A percentile compares a stretch with the other conserved stretches of the same genome.
Evolutionary conservation across 345 rosid genomes (phyloP).

Genomic region (Mangifera indica): DNA sequence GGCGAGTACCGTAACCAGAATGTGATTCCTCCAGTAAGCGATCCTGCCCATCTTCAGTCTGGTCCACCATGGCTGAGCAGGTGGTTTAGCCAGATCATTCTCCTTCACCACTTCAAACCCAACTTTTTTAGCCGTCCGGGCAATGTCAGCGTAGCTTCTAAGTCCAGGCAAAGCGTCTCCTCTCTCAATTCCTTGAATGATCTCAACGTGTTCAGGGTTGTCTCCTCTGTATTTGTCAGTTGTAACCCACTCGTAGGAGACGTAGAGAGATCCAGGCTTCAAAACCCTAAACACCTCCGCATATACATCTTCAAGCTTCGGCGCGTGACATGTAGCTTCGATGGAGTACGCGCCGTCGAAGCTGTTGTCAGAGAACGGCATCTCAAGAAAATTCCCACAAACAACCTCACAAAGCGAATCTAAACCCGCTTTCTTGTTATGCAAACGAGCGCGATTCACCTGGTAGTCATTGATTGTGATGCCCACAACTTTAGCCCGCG

Average conservation of each 20-base stretch:
- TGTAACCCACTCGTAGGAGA: constrained; percentile 95
- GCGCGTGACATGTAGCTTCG: constrained; percentile 99
- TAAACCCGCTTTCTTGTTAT: constrained; percentile 85
- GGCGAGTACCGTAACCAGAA: constrained; percentile 65
- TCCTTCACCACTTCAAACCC: constrained; percentile 86
- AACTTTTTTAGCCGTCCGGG: constrained; percentile 59
- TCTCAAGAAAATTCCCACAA: constrained; percentile 82
- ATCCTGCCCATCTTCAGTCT: constrained; percentile 82
- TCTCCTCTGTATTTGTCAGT: constrained; percentile 56
- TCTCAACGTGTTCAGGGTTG: constrained; percentile 57
- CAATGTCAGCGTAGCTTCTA: constrained; percentile 56
- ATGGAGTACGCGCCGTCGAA: constrained; percentile 98
- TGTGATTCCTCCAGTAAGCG: constrained; percentile 95
- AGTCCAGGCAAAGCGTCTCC: constrained; percentile 91
- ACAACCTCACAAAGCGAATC: constrained; percentile 81
- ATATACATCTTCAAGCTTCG: constrained; percentile 80
- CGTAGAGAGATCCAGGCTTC: constrained; percentile 77
- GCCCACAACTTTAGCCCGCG: constrained; percentile 77
- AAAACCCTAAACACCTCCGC: constrained; percentile 74
- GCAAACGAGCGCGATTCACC: constrained; percentile 75
- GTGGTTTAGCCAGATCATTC: constrained; percentile 80
- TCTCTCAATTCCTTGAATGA: constrained; percentile 87
- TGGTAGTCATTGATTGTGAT: constrained; percentile 97
- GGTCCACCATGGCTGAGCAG: constrained; percentile 87
- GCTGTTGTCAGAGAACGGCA: constrained; percentile 75